These are phyloP conservation scores for Triticum monococcum DNA, from an alignment of 176 grass and related monocot species.

Conservation along the genomic window DNA sequence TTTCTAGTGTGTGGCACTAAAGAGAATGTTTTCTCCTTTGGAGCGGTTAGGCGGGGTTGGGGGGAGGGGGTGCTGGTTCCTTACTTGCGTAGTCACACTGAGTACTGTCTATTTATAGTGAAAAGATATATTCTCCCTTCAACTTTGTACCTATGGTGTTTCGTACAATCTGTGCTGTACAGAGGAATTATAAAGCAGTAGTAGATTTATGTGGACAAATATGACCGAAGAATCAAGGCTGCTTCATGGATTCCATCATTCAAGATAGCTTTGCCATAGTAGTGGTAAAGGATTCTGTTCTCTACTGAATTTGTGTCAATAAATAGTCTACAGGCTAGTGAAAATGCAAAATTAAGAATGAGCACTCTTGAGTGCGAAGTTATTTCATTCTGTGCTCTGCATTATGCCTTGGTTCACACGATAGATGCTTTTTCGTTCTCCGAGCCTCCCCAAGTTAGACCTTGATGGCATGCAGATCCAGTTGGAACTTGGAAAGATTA, in stretches of 20 bases:
- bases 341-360: conserved; percentile 18
- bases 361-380: not conserved
- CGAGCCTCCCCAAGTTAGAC: not conserved
- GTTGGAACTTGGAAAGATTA: not conserved
- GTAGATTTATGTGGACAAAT: not conserved
- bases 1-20: conserved; percentile 10
- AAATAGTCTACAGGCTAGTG: conserved; percentile 9
- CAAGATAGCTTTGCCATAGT: conserved; percentile 15
- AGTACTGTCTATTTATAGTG: conserved; percentile 25
- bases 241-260: conserved; percentile 11
- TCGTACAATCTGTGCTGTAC: not conserved
- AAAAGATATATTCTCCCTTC: not conserved
- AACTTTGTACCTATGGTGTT: not conserved
- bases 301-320: not conserved
- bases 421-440: not conserved
- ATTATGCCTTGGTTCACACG: not conserved
- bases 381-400: conserved; percentile 18
- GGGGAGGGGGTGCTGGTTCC: not conserved
- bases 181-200: not conserved
- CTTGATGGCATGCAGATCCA: not conserved
- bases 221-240: conserved; percentile 5
- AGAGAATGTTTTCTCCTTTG: conserved; percentile 4
- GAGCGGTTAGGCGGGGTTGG: not conserved
- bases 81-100: not conserved
- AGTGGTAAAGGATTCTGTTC: conserved; percentile 20